Evolutionary conservation across 2,329 filamentous ascomycete genomes (phyloP).

Genomic region (Neurospora sp.): DNA sequence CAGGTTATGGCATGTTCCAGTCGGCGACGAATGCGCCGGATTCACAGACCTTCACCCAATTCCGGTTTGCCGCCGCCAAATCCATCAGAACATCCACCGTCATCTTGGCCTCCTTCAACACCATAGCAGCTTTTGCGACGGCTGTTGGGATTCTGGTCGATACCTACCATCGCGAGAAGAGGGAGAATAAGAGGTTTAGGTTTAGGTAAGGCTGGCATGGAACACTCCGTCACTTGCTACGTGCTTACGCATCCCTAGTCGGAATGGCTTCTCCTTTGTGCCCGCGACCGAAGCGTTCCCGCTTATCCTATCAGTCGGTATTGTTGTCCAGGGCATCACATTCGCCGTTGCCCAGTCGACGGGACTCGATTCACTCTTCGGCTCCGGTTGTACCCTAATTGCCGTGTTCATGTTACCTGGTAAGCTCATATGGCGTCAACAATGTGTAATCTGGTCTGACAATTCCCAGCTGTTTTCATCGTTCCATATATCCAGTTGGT

Average conservation of each 20-base stretch:
- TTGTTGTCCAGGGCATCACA: constrained; percentile 46
- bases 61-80: constrained; percentile 43
- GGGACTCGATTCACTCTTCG: constrained; percentile 42
- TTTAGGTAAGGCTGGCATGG: constrained; percentile 29
- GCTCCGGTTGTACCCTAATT: constrained; percentile 40
- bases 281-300: constrained; percentile 41
- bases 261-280: constrained; percentile 33
- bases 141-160: constrained; percentile 48
- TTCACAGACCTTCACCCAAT: constrained; percentile 34
- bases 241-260: constrained; percentile 19
- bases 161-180: constrained; percentile 37
- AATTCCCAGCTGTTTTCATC: constrained; percentile 49
- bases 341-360: constrained; percentile 48
- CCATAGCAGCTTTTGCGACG: constrained; percentile 46
- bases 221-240: background rate
- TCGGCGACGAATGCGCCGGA: constrained; percentile 30
- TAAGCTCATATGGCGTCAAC: constrained; percentile 20
- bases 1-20: constrained; percentile 15
- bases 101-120: constrained; percentile 52
- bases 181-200: constrained; percentile 29
- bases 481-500: constrained; percentile 56
- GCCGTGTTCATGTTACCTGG: constrained; percentile 52
- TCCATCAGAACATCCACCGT: constrained; percentile 53
- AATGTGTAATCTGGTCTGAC: background rate
- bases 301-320: constrained; percentile 46